Percentiles rank a stretch among this genome's conserved stretches.
Conservation (phyloP, 106 monocot genomes). For the Ottelia alismoides region DNA sequence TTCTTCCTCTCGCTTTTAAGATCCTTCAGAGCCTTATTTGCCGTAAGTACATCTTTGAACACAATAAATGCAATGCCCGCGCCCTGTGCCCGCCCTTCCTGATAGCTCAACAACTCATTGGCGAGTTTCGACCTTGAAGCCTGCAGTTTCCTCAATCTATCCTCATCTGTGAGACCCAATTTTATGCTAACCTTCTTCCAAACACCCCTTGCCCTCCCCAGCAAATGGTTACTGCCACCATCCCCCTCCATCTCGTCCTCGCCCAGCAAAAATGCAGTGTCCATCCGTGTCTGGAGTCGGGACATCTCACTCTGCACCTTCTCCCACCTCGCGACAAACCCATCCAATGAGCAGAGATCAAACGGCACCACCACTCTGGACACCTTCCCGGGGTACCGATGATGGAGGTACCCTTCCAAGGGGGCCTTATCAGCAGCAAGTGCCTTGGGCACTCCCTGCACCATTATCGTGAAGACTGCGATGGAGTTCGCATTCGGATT, state of each 20-base stretch:
- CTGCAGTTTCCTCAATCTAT: conserved; percentile 50
- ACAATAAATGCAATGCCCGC: conserved; percentile 88
- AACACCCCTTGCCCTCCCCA: conserved; percentile 17
- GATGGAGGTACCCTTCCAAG: conserved; percentile 82
- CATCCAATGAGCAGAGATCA: conserved; percentile 60
- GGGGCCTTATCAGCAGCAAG: conserved; percentile 57
- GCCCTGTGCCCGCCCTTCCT: conserved; percentile 66
- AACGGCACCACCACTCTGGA: conserved; percentile 72
- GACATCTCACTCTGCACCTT: conserved; percentile 51
- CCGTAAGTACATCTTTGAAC: conserved; percentile 83
- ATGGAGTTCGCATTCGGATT: conserved; percentile 41
- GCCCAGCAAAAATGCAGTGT: conserved; percentile 3
- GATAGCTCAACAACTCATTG: conserved; percentile 50
- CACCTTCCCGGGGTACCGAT: conserved; percentile 82
- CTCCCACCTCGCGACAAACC: conserved; percentile 35
- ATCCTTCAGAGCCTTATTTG: conserved; percentile 91
- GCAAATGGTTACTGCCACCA: neutral
- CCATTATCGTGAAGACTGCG: conserved; percentile 78
- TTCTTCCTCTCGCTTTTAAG: conserved; percentile 68
- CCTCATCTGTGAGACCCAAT: conserved; percentile 67
- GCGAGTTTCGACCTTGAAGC: conserved; percentile 36
- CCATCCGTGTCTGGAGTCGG: conserved; percentile 52
- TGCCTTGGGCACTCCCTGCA: conserved; percentile 76
- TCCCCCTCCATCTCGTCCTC: neutral
- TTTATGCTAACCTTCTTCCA: conserved; percentile 21